phyloP scores from a whole-genome alignment of 495 filamentous ascomycete species.

The Tuber indicum region DNA sequence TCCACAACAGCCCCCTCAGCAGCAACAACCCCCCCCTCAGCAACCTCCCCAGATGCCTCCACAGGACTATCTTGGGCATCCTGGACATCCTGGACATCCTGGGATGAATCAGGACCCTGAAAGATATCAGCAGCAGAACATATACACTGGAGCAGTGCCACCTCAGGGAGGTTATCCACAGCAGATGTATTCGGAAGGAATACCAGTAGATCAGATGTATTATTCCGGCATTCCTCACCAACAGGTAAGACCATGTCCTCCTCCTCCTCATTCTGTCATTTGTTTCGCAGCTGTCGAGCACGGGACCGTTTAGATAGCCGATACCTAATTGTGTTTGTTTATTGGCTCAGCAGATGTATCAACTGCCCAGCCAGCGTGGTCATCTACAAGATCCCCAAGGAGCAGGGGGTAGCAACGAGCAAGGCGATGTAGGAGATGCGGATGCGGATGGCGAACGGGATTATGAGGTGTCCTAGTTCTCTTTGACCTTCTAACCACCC shows the following conservation, averaged over 20 bases:
- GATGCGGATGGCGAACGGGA: constrained; percentile 57
- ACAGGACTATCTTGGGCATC: constrained; percentile 63
- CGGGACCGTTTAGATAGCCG: constrained; percentile 36
- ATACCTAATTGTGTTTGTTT: constrained; percentile 39
- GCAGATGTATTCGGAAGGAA: constrained; percentile 65
- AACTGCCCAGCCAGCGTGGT: constrained; percentile 50
- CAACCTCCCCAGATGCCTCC: constrained; percentile 37
- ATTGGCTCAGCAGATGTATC: constrained; percentile 51
- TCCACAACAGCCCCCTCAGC: constrained; percentile 38
- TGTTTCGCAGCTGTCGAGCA: constrained; percentile 38
- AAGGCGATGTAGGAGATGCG: constrained; percentile 52
- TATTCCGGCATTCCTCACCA: constrained; percentile 76
- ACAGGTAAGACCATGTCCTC: constrained; percentile 55
- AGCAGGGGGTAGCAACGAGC: constrained; percentile 45
- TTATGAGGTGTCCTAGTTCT: constrained; percentile 47
- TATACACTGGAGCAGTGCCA: constrained; percentile 68
- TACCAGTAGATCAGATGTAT: constrained; percentile 68
- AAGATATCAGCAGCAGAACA: constrained; percentile 64
- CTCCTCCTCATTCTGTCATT: constrained; percentile 21
- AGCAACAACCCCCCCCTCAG: constrained; percentile 38
- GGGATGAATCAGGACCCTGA: constrained; percentile 65
- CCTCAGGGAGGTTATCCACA: constrained; percentile 50
- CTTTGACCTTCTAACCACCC: constrained; percentile 13
- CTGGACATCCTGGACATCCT: constrained; percentile 59
- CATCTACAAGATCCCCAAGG: constrained; percentile 47